Evolutionary conservation across 352 stramenopile genomes (phyloP).

Genomic region (Phytophthora sojae): DNA sequence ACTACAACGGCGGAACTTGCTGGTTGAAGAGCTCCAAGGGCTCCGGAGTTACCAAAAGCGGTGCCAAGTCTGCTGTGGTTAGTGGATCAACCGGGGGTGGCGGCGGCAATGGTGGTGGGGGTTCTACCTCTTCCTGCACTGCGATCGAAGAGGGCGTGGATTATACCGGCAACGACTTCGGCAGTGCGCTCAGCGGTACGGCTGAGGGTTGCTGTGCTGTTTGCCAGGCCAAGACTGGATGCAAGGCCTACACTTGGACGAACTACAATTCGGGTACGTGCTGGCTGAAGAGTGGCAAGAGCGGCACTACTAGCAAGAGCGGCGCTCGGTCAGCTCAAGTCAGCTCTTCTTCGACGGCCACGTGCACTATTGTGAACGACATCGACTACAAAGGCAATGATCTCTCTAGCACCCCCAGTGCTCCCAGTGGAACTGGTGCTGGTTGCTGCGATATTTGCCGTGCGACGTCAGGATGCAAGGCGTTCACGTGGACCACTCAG

Average conservation of each 20-base stretch:
- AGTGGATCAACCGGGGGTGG: background rate
- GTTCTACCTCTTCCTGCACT: background rate
- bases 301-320: background rate
- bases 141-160: background rate
- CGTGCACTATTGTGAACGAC: background rate
- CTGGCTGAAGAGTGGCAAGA: background rate
- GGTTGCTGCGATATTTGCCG: background rate
- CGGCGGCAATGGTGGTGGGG: background rate
- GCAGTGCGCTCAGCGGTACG: background rate
- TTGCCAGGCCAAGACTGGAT: background rate
- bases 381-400: background rate
- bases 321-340: background rate
- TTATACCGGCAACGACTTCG: background rate
- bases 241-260: background rate
- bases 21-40: background rate
- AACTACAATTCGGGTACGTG: background rate
- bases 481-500: background rate
- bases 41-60: background rate
- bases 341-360: background rate
- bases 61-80: background rate
- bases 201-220: background rate
- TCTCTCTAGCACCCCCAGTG: background rate
- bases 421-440: background rate
- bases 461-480: background rate
- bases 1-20: background rate